A percentile compares a stretch with the other conserved stretches of the same genome.
Evolutionary conservation across 148 eudicot species (phyloP).

Genomic region (Chenopodium formosanum): DNA sequence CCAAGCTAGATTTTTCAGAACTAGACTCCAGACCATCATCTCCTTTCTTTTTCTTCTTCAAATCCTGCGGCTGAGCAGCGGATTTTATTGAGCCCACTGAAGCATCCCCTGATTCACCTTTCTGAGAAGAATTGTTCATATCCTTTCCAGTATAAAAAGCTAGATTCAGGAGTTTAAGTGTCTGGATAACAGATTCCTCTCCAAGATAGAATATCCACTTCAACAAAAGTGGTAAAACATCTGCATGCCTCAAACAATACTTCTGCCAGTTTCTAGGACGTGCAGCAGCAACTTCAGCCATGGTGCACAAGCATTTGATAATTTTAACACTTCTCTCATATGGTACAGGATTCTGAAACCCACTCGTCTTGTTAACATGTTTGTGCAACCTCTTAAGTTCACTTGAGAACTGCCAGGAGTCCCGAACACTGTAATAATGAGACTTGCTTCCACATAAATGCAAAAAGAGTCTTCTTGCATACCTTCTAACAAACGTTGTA

Average conservation of each 20-base stretch:
- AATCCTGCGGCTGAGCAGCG: slow-evolving; percentile 62
- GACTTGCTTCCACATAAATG: slow-evolving; percentile 99
- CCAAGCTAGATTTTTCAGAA: slow-evolving; percentile 75
- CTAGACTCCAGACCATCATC: slow-evolving; percentile 82
- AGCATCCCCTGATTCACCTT: slow-evolving; percentile 64
- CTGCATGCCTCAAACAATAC: slow-evolving; percentile 85
- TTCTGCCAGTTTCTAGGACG: slow-evolving; percentile 99
- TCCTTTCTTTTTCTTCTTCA: slow-evolving; percentile 96
- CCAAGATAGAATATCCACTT: slow-evolving; percentile 83
- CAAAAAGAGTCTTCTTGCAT: slow-evolving; percentile 93
- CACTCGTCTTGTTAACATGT: slow-evolving; percentile 80
- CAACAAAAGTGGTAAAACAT: slow-evolving; percentile 75
- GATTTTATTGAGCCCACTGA: slow-evolving; percentile 58
- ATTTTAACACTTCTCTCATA: slow-evolving; percentile 98
- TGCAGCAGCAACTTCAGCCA: slow-evolving; percentile 96
- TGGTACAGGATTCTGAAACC: slow-evolving; percentile 72
- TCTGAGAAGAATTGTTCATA: slow-evolving; percentile 49
- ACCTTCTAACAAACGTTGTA: slow-evolving; percentile 85
- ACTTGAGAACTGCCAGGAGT: slow-evolving; percentile 90
- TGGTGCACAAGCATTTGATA: slow-evolving; percentile 75
- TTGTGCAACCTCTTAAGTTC: slow-evolving; percentile 91
- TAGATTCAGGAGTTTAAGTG: slow-evolving; percentile 78
- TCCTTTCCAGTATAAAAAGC: slow-evolving; percentile 92
- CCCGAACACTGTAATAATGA: slow-evolving; percentile 94
- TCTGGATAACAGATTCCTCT: slow-evolving; percentile 90